Conservation (phyloP, 192 early-diverging fungal species). For the Gaertneriomyces semiglobifer region DNA sequence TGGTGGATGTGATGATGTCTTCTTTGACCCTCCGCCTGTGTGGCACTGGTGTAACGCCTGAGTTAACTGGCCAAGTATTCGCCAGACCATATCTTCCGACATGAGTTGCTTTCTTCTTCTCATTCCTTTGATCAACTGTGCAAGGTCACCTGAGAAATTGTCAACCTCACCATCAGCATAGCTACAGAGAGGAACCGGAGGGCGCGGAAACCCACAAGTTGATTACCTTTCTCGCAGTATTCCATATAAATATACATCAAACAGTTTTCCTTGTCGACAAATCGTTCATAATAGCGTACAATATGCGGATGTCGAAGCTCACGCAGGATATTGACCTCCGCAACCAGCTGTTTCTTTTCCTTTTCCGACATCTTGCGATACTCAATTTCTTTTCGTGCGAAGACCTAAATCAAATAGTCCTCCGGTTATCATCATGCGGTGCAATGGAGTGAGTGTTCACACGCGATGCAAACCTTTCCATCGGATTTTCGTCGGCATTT, state of each 20-base stretch:
- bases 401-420: conserved; percentile 40
- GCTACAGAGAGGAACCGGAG: too few species aligned
- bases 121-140: too few species aligned
- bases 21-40: conserved; percentile 28
- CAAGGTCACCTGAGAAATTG: too few species aligned
- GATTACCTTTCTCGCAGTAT: conserved; percentile 71
- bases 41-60: conserved; percentile 71
- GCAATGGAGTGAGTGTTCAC: neutral
- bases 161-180: too few species aligned
- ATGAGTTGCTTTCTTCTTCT: too few species aligned
- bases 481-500: conserved; percentile 63
- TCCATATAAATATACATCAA: conserved; percentile 79
- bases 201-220: too few species aligned
- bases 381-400: conserved; percentile 76
- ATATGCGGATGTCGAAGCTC: conserved; percentile 72
- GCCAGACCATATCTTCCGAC: conserved; percentile 39
- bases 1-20: conserved; percentile 33
- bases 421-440: too few species aligned
- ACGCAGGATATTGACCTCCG: conserved; percentile 71
- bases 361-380: conserved; percentile 71
- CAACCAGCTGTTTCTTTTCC: conserved; percentile 69
- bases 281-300: conserved; percentile 67
- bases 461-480: conserved; percentile 50
- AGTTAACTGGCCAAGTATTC: conserved; percentile 60
- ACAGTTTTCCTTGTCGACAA: conserved; percentile 61